These are phyloP conservation scores for Schizochytrium sp. DNA, from an alignment of 108 stramenopile genomes.

Conservation along the genomic window DNA sequence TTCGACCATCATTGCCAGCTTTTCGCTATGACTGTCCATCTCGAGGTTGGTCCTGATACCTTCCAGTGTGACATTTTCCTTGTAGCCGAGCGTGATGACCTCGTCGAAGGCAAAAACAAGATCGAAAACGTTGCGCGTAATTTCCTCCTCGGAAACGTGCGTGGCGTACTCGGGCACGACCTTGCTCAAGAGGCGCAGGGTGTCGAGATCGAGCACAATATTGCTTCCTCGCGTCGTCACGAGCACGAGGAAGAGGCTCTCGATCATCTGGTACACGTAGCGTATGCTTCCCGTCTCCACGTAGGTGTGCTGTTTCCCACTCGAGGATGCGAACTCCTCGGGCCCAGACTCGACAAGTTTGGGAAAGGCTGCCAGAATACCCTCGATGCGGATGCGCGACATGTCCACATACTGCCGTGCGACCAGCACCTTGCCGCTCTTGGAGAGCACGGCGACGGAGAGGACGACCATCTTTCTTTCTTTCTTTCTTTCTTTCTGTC, in stretches of 20 bases:
- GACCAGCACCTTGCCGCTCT: constrained; percentile 53
- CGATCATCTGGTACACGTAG: constrained; percentile 96
- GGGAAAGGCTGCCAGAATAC: constrained; percentile 97
- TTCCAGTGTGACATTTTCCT: constrained; percentile 78
- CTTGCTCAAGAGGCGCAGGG: constrained; percentile 88
- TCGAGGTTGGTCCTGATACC: constrained; percentile 82
- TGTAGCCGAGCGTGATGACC: constrained; percentile 94
- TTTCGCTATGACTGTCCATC: constrained; percentile 98
- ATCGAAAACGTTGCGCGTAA: constrained; percentile 84
- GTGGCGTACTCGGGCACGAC: constrained; percentile 74
- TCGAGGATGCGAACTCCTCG: constrained; percentile 40
- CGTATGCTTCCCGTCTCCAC: constrained; percentile 73
- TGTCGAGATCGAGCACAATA: constrained; percentile 95
- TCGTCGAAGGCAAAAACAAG: constrained; percentile 99
- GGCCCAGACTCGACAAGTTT: constrained; percentile 80
- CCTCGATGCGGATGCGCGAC: constrained; percentile 92
- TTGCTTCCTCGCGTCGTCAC: constrained; percentile 93
- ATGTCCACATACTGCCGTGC: constrained; percentile 98
- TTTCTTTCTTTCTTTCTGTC: too few species aligned
- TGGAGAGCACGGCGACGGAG: constrained; percentile 22
- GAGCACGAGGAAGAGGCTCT: constrained; percentile 85
- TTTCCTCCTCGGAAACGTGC: constrained; percentile 74
- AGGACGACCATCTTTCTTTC: constrained; percentile 24
- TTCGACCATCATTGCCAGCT: constrained; percentile 80
- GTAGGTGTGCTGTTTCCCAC: constrained; percentile 79